Base-by-base conservation (phyloP, 495 filamentous ascomycete genomes). In the Podospora appendiculata region DNA sequence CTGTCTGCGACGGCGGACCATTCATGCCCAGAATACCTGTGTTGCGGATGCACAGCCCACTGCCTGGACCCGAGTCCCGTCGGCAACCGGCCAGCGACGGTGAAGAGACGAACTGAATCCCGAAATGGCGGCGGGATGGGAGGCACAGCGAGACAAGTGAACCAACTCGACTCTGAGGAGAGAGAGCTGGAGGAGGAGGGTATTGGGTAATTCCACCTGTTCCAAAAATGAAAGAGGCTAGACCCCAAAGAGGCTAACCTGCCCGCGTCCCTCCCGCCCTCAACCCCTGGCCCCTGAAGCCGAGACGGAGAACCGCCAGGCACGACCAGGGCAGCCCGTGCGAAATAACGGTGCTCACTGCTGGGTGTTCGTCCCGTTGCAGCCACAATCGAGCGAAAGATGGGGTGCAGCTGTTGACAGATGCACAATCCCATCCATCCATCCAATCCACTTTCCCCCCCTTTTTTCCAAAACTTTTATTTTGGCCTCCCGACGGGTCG, bases 381-480 rank as follows among this genome's bases (percentile, higher is more conserved):
- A 48, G 35, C 47, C 38, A 14, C 38, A 11, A 40, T 14, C 8
- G 38, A 40, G n/a, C 14, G 35, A 42, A 53, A 51, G 41, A 55
- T 58, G 57, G 58, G 58, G 55, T 58, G 45, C 60, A 53, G 41
- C 35, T 11, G 19, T 35, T 25, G 47, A 25, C 45, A 36, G 19
- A 14, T 18, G 19, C 14, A 10, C 40, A 35, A 32, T 19, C 18
- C 25, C 8, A 33, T 16, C 13, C 32, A 38, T 14, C 34, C 41
- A 44, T 39, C 16, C 42, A 32, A 16, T 25, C 25, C 25, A 25
- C 10, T 47, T 52, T 45, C 55, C 57, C 59, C 52, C 25, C 25
- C 5, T 25, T 25, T 53, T 62, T 64, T 58, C 57, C 52, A 59
- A 56, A 58, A 52, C 47, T 11, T 45, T n/a, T n/a, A n/a, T n/a